Percentiles rank a stretch among this genome's conserved stretches.
phyloP scores from a whole-genome alignment of 2,329 filamentous ascomycete genomes.

The Pseudogymnoascus sp. region DNA sequence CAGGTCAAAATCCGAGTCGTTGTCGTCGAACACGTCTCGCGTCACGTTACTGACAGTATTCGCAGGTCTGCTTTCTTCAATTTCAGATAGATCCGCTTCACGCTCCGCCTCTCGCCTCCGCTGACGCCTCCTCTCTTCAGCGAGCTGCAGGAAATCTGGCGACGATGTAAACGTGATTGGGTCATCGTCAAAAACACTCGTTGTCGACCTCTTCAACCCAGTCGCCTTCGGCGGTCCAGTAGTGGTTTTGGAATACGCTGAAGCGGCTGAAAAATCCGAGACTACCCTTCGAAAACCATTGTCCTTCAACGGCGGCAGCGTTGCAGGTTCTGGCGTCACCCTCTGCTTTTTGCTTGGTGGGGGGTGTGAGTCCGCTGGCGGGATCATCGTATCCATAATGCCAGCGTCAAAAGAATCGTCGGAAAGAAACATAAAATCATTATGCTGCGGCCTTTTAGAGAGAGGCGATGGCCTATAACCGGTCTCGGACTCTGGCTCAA shows the following conservation, averaged over 20 bases:
- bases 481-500: neutral
- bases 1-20: conserved; percentile 18
- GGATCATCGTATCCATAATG: neutral
- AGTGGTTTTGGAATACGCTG: conserved; percentile 23
- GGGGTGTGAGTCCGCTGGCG: neutral
- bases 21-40: neutral
- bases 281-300: conserved; percentile 19
- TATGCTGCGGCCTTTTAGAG: conserved; percentile 6
- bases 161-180: conserved; percentile 26
- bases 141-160: conserved; percentile 21
- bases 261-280: conserved; percentile 32
- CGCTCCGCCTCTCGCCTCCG: conserved; percentile 15
- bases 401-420: neutral
- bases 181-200: conserved; percentile 22
- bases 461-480: neutral
- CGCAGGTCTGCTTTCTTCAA: neutral
- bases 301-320: conserved; percentile 1
- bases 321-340: neutral
- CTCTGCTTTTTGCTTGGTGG: conserved; percentile 11
- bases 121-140: conserved; percentile 13
- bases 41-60: neutral
- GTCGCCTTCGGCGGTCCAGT: conserved; percentile 15
- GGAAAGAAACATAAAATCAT: conserved; percentile 6
- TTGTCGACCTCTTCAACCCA: conserved; percentile 31
- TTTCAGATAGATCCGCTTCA: neutral